Evolutionary conservation across 805 yeast species (phyloP), one percentile per base, ranked within the genome.

Genomic region (Kodamaea neixiangensis): DNA sequence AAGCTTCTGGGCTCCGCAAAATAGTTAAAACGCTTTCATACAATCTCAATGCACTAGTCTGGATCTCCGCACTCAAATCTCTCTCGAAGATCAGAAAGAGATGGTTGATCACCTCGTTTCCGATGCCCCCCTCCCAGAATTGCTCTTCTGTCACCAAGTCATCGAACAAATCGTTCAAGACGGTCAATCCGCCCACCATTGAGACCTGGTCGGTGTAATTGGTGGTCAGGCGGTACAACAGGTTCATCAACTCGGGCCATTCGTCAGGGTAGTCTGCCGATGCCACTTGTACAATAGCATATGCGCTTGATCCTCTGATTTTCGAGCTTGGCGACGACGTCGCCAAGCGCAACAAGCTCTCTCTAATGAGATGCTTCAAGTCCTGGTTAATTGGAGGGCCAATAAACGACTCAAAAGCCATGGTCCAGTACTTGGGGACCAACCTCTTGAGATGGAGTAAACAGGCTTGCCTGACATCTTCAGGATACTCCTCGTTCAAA

Each of bases 191-290:
- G 14, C 88, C 88, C 25, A 81, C 58, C 29, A 80, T 61, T 19
- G 70, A 66, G 39, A 50, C 59, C n/a, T 59, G 55, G 47, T 72
- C 59, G 4, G 53, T 50, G 31, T 64, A 61, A 7, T 71, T 61
- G 7, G 65, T 59, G 33, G 80, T 73, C 21, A 66, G 64, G 1
- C 61, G 61, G 58, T 82, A 83, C 17, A 89, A 60, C 5, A 65
- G 65, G 31, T 67, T 61, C 50, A 88, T 63, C 44, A 92, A 71
- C 18, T 75, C 78, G 0, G 97, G 96, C 98, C 98, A 93, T 63
- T 90, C 96, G 62, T 94, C 98, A 0, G 99, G 99, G 61, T 81
- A 93, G 62, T 93, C 99, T 1, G 85, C 87, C 2, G 87, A 86
- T 0, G 96, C 90, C 13, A 93, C 88, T 60, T 88, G 96, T 4